A percentile compares a stretch with the other conserved stretches of the same genome.
These are phyloP conservation scores for Luvunga scandens DNA, from an alignment of 345 rosid species.

Conservation along the genomic window DNA sequence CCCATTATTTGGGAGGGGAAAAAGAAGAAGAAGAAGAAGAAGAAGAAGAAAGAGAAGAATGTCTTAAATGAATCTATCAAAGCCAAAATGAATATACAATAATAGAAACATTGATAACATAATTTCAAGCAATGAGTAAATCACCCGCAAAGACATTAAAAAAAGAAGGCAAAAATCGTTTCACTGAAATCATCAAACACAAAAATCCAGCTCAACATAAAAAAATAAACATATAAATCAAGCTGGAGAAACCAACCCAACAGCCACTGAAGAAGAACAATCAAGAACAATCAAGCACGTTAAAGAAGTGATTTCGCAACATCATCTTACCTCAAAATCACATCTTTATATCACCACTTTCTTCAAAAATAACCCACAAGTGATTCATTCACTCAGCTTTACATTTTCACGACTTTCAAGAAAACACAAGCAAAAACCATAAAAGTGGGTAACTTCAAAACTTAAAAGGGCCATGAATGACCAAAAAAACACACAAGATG, in stretches of 20 bases:
- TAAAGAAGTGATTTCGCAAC: slow-evolving; percentile 13
- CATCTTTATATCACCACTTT: neutral
- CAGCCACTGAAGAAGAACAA: neutral
- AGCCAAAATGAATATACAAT: neutral
- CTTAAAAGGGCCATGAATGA: neutral
- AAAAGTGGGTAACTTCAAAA: neutral
- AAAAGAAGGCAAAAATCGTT: neutral
- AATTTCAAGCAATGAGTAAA: neutral
- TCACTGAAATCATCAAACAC: slow-evolving; percentile 4
- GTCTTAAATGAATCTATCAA: neutral
- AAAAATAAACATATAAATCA: neutral
- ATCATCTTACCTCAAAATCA: slow-evolving; percentile 23
- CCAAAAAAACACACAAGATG: slow-evolving; percentile 5
- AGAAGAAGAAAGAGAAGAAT: neutral
- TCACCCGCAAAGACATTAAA: neutral
- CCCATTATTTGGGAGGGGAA: neutral
- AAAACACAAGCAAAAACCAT: neutral
- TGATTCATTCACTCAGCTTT: neutral
- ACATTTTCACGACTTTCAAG: slow-evolving; percentile 12
- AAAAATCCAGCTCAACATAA: neutral
- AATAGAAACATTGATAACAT: neutral
- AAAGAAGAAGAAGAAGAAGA: neutral
- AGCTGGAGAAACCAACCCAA: neutral
- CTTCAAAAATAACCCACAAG: neutral
- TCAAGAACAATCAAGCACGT: slow-evolving; percentile 3